Evolutionary conservation across 768 basidiomycete species (phyloP), one percentile per base, ranked within the genome.

Genomic region (Hericium rajendrae): DNA sequence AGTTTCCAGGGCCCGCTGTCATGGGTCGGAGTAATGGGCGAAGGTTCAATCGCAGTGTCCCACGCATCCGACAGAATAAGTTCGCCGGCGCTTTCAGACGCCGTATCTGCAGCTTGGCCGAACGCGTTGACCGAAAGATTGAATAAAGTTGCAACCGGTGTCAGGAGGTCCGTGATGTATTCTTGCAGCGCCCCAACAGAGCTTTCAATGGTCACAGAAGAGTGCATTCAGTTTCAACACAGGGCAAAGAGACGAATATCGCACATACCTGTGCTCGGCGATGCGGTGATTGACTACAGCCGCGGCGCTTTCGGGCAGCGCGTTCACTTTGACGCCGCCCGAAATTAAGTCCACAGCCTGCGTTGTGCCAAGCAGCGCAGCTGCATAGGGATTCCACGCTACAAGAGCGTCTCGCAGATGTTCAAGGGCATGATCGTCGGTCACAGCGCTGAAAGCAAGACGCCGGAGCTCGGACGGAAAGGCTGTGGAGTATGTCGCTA

Each of bases 291-390:
- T 65, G 38, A 64, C 59, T 12, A 65, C 68, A 6, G 68, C 66
- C 65, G 51, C 65, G 1, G 62, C 65, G 46, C 54, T 59, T 61
- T 78, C 77, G 12, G 76, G 77, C 20, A 77, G 65, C 11, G 76
- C 77, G 57, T 78, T 78, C 38, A 71, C 68, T 67, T 77, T 77
- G 15, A 71, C 70, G 24, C 69, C 72, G 20, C 71, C 71, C 4
- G 64, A 57, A 50, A 79, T 69, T 13, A 80, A 61, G 61, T 78
- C 77, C 40, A 76, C 69, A 3, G 78, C 78, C 64, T 76, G 74
- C 1, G 76, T 76, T 1, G 75, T 76, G 12, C 70, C 68, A 0
- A 70, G 56, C 11, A 70, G 68, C 12, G 52, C 65, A 12, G 66
- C 32, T 58, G 60, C 59, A 46, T 15, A 9, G n/a, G 38, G 54